Base-by-base conservation (phyloP, 352 stramenopile species). In the Plasmopara viticola region DNA sequence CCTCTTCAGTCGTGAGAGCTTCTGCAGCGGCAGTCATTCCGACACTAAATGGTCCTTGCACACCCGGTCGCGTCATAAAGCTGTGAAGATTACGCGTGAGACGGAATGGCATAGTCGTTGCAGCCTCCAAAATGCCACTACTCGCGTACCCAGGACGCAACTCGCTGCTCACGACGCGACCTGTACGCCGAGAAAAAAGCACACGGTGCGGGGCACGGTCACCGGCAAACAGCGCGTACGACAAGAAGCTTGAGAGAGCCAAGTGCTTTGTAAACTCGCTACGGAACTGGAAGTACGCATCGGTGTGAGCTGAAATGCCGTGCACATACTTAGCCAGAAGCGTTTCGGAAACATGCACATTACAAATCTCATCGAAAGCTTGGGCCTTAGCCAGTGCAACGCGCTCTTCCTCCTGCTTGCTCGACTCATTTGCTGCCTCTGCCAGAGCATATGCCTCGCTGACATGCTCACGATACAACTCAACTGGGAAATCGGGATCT, bases 71-170 rank as follows among this genome's bases (percentile, higher is more conserved):
- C 20, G 86, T 95, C 43, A 96, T 74, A 56, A 96, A 93, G 58
- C 85, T 90, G 64, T 89, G 75, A 49, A 96, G 54, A 49, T 95
- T 96, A 6, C 84, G 85, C 34, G 87, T 95, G 14, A 96, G 64
- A 9, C 87, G 83, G 60, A 96, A 96, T 17, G 87, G 87, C 78
- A 96, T 93, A 9, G 79, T 70, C 28, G 77, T 90, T 29, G 77
- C 74, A 12, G 77, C 67, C 42, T 94, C 86, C 14, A 95, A 60
- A 38, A 92, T 86, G 0, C 85, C 85, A 49, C 73, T 91, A 60
- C 67, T 90, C 18, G 81, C 79, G 46, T 95, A 95, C 17, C 69
- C 73, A 15, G 86, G 86, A n/a, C 83, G 80, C 48, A 94, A 54
- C 51, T 95, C 86, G 15, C 79, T 88, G 43, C 84, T 84, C 52